Evolutionary conservation across 2,329 filamentous ascomycete genomes (phyloP).

Genomic region (Exserohilum turcica): DNA sequence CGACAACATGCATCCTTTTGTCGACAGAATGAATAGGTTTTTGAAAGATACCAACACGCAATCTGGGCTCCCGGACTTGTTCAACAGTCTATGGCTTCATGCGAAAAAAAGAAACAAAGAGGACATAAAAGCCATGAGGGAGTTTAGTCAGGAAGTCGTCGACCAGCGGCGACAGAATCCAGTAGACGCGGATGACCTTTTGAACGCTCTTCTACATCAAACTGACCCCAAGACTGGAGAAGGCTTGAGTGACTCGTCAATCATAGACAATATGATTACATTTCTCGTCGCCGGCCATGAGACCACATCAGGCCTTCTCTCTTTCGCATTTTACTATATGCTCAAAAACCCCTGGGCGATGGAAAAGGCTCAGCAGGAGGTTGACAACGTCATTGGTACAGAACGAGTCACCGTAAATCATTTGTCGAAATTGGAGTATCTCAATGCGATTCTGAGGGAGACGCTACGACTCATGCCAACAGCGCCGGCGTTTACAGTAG

Average conservation of each 20-base stretch:
- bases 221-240: slow-evolving; percentile 65
- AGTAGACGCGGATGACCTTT: background rate
- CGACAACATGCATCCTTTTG: slow-evolving; percentile 33
- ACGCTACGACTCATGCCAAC: slow-evolving; percentile 59
- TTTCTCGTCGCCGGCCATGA: slow-evolving; percentile 61
- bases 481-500: slow-evolving; percentile 54
- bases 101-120: slow-evolving; percentile 29
- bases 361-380: slow-evolving; percentile 49
- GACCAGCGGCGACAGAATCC: background rate
- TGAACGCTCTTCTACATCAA: slow-evolving; percentile 54
- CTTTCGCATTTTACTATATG: slow-evolving; percentile 55
- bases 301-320: slow-evolving; percentile 33
- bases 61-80: background rate
- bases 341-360: slow-evolving; percentile 55
- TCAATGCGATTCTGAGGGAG: slow-evolving; percentile 53
- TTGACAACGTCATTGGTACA: background rate
- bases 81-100: background rate
- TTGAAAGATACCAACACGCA: background rate
- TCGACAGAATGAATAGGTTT: slow-evolving; percentile 30
- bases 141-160: background rate
- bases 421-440: slow-evolving; percentile 54
- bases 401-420: background rate
- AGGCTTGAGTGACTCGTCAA: slow-evolving; percentile 59
- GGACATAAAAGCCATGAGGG: background rate
- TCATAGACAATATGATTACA: slow-evolving; percentile 68